Percentiles rank a stretch among this genome's conserved stretches.
These are phyloP conservation scores for Didymellaceae sp. DNA, from an alignment of 2,329 filamentous ascomycete genomes.

Conservation along the genomic window DNA sequence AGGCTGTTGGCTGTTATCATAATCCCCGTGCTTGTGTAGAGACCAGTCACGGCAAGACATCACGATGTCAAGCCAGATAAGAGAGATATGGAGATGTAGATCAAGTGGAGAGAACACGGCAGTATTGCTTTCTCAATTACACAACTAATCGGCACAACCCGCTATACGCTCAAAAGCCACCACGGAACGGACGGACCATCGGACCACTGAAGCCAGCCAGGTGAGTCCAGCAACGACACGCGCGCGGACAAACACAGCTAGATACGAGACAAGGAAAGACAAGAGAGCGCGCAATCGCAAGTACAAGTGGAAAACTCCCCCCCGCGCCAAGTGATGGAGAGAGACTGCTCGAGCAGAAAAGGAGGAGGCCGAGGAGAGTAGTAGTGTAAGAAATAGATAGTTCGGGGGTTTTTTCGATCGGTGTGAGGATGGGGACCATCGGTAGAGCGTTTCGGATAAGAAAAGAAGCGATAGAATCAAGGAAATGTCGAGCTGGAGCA, in stretches of 20 bases:
- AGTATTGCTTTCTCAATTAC: constrained; percentile 39
- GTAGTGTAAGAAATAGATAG: constrained; percentile 29
- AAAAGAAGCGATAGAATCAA: constrained; percentile 37
- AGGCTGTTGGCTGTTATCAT: too few relatives aligned
- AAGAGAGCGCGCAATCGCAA: constrained; percentile 17
- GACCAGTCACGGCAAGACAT: too few relatives aligned
- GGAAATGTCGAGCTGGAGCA: constrained; percentile 34
- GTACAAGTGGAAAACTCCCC: constrained; percentile 10
- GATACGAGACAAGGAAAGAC: constrained; percentile 30
- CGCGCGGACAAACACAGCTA: constrained; percentile 21
- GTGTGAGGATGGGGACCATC: constrained; percentile 26
- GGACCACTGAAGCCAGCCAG: constrained; percentile 40
- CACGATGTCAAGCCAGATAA: too few relatives aligned
- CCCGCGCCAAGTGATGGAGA: constrained; percentile 32
- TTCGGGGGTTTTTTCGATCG: constrained; percentile 27
- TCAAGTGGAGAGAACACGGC: constrained; percentile 11
- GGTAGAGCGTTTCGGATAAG: constrained; percentile 26
- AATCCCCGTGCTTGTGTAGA: too few relatives aligned
- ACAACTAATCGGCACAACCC: constrained; percentile 31
- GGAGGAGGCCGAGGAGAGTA: constrained; percentile 21
- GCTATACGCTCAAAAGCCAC: constrained; percentile 21
- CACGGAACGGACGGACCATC: constrained; percentile 8
- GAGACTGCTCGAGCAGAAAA: constrained; percentile 19
- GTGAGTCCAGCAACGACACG: constrained; percentile 27
- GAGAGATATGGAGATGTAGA: not conserved